These are phyloP conservation scores for Alternaria gansuensis DNA, from an alignment of 2,329 filamentous ascomycete genomes.

Conservation along the genomic window DNA sequence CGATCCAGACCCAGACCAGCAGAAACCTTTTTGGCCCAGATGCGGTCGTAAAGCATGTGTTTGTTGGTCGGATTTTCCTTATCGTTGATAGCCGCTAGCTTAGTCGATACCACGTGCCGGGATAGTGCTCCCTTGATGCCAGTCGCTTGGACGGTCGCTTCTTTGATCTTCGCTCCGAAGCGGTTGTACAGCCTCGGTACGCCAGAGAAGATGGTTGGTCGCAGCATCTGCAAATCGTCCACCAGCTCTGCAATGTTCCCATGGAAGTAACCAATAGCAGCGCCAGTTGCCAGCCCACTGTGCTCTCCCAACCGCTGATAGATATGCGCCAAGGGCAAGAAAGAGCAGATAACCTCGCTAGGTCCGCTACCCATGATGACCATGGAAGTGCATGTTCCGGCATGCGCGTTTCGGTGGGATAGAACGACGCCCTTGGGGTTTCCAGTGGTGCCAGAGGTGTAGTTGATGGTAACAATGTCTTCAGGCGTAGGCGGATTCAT, in stretches of 20 bases:
- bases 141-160: constrained; percentile 77
- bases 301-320: constrained; percentile 88
- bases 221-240: constrained; percentile 88
- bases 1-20: constrained; percentile 83
- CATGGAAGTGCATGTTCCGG: constrained; percentile 71
- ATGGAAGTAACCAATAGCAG: constrained; percentile 88
- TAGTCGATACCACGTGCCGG: constrained; percentile 78
- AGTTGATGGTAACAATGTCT: constrained; percentile 89
- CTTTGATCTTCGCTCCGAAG: constrained; percentile 83
- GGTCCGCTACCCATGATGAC: constrained; percentile 61
- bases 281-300: constrained; percentile 73
- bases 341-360: constrained; percentile 78
- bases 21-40: constrained; percentile 90
- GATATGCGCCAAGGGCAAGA: constrained; percentile 93
- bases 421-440: constrained; percentile 84
- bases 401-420: constrained; percentile 81
- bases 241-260: constrained; percentile 86
- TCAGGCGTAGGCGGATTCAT: constrained; percentile 75
- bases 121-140: constrained; percentile 85
- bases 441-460: constrained; percentile 86
- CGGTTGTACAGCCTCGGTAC: constrained; percentile 93
- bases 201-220: constrained; percentile 83
- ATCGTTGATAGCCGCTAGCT: constrained; percentile 79
- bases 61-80: constrained; percentile 77
- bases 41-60: constrained; percentile 80